A percentile compares a stretch with the other conserved stretches of the same genome.
Conservation (phyloP, 106 monocot species). For the Ottelia alismoides region DNA sequence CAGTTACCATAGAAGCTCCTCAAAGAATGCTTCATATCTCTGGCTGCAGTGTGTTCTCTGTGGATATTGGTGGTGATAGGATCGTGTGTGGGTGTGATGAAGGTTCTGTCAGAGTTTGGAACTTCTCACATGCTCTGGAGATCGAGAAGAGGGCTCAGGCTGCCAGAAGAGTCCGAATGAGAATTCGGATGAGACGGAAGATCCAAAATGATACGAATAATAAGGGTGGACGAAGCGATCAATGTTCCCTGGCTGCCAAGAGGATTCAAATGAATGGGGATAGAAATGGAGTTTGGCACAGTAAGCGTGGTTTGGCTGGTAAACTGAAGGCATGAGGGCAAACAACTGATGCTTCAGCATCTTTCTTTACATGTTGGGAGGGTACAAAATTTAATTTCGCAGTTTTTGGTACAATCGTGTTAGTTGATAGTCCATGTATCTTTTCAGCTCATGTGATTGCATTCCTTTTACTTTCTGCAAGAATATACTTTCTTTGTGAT, state of each 20-base stretch:
- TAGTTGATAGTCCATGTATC: no score
- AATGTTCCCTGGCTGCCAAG: slow-evolving; percentile 39
- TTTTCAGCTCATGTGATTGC: no score
- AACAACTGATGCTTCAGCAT: no score
- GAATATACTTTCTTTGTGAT: no score
- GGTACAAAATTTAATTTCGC: no score
- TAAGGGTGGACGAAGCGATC: slow-evolving; percentile 29
- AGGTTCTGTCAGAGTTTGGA: slow-evolving; percentile 61
- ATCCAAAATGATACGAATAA: slow-evolving; percentile 47
- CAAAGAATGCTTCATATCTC: slow-evolving; percentile 81
- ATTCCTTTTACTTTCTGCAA: no score
- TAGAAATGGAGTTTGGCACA: slow-evolving; percentile 36
- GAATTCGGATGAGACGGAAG: slow-evolving; percentile 67
- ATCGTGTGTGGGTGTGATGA: slow-evolving; percentile 74
- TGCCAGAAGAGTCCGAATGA: slow-evolving; percentile 34
- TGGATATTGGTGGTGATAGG: slow-evolving; percentile 56
- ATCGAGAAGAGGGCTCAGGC: slow-evolving; percentile 51
- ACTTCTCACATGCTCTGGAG: slow-evolving; percentile 74
- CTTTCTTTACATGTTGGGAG: no score
- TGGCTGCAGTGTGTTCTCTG: slow-evolving; percentile 42
- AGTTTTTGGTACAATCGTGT: no score
- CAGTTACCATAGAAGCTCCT: slow-evolving; percentile 39
- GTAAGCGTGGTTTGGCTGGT: slow-evolving; percentile 25
- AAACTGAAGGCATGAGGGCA: slow-evolving; percentile 47
- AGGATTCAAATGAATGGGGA: slow-evolving; percentile 36